Evolutionary conservation across 805 yeast genomes (phyloP).

Genomic region (Spathaspora girioi): DNA sequence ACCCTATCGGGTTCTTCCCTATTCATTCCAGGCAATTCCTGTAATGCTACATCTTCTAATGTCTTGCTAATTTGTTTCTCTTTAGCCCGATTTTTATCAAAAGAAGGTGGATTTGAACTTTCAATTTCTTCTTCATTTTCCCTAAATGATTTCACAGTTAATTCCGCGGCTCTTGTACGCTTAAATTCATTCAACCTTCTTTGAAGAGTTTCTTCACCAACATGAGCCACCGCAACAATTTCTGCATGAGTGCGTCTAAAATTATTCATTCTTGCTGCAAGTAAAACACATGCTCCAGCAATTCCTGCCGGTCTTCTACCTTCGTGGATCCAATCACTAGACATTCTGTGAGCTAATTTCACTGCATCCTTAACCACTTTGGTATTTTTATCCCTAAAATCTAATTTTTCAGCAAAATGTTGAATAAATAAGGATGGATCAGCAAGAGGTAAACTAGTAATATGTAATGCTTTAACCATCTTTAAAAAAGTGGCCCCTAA

Average conservation of each 20-base stretch:
- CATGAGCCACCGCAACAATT: conserved; percentile 91
- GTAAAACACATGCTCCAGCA: conserved; percentile 91
- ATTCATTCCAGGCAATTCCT: neutral
- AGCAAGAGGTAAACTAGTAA: conserved; percentile 75
- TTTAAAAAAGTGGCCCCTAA: conserved; percentile 95
- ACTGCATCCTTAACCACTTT: conserved; percentile 87
- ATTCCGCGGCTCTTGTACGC: conserved; percentile 65
- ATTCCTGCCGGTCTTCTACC: conserved; percentile 98
- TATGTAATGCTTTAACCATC: conserved; percentile 81
- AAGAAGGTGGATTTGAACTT: conserved; percentile 80
- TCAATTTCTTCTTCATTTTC: conserved; percentile 33
- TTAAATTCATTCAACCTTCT: conserved; percentile 85
- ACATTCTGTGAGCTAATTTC: conserved; percentile 83
- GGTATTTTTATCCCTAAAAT: conserved; percentile 68
- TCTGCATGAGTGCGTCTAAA: conserved; percentile 89
- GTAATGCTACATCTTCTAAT: conserved; percentile 14
- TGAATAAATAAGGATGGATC: conserved; percentile 94
- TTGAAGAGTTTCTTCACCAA: conserved; percentile 92
- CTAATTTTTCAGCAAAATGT: conserved; percentile 85
- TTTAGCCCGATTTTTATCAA: conserved; percentile 52
- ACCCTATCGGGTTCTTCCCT: conserved; percentile 9
- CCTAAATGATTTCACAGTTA: conserved; percentile 76
- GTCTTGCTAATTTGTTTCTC: conserved; percentile 41
- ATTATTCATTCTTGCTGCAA: conserved; percentile 97
- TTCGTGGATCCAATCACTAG: conserved; percentile 91